Evolutionary conservation across 129 eudicot genomes (phyloP).

Genomic region (Flaveria trinervia): DNA sequence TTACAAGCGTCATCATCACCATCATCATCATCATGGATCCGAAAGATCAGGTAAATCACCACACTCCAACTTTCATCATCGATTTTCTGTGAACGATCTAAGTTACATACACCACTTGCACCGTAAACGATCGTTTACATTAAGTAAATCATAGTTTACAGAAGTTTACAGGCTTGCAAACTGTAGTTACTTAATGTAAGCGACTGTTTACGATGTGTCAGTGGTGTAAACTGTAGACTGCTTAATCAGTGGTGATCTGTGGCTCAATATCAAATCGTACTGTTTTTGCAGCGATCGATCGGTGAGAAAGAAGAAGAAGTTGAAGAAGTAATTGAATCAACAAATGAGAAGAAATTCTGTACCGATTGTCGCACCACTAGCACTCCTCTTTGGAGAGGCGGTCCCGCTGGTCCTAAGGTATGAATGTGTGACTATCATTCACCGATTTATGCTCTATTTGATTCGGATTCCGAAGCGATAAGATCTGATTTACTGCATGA

Average conservation of each 20-base stretch:
- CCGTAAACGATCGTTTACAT: no score
- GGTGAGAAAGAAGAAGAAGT: background rate
- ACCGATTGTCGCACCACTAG: conserved; percentile 55
- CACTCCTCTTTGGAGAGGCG: conserved; percentile 76
- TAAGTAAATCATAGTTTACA: no score
- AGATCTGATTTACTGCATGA: background rate
- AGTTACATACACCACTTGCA: no score
- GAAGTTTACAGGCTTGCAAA: no score
- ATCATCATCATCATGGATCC: conserved; percentile 39
- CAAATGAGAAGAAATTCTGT: conserved; percentile 47
- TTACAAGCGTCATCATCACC: conserved; percentile 5
- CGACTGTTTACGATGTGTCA: no score
- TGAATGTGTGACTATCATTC: no score
- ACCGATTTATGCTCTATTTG: conserved; percentile 6
- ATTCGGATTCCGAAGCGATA: background rate
- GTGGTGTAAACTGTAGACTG: no score
- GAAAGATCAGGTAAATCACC: conserved; percentile 35
- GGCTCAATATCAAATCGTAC: background rate
- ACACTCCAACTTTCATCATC: background rate
- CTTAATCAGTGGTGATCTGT: background rate
- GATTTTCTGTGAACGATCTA: no score
- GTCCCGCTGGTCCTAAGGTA: conserved; percentile 83
- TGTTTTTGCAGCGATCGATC: background rate
- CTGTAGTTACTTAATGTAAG: no score
- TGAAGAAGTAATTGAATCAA: background rate